Evolutionary conservation across 129 eudicot genomes (phyloP), one percentile per base, ranked within the genome.

Genomic region (Heracleum sosnowskyi): DNA sequence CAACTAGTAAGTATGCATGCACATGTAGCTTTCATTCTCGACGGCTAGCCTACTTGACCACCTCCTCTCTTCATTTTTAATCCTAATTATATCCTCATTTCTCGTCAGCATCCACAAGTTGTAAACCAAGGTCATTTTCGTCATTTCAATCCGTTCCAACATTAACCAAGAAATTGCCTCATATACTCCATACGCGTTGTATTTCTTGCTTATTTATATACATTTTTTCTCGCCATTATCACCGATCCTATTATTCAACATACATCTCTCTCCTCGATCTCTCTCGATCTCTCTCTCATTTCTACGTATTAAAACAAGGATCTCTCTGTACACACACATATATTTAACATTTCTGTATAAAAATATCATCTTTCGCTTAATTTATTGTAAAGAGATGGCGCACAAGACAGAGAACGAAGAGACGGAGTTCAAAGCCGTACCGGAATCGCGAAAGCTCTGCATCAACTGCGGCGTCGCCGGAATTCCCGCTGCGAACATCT

Each of bases 331-430:
- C 1, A 41, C 8, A 40, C 10, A 29, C 20, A 51, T 45, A 5
- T 4, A 15, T 28, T 47, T 49, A 11, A 8, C 70, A 63, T 75
- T 60, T 75, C 66, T 75, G 12, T 42, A 18, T 44, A 44, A 73
- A 69, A 5, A 18, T 20, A 15, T 4, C 74, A 69, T 69, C 15
- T 18, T 17, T 33, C 2, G 16, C 0, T 36, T 36, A 17, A 18
- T 36, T 7, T 18, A 18, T 69, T 0, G 45, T 13, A 5, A 15
- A 31, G 31, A 34, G 5, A 90, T 90, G 96, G 96, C 96, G 34
- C 96, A 90, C 78, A 85, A 77, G 62, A 91, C 93, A 31, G 93
- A 86, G 74, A 85, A 91, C 69, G 93, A 91, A 80, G 96, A 91
- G 31, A 86, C 96, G 20, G 96, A 90, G 49, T 86, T 88, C 87